phyloP scores from a whole-genome alignment of 129 eudicot genomes.

The Centaurea solstitialis region DNA sequence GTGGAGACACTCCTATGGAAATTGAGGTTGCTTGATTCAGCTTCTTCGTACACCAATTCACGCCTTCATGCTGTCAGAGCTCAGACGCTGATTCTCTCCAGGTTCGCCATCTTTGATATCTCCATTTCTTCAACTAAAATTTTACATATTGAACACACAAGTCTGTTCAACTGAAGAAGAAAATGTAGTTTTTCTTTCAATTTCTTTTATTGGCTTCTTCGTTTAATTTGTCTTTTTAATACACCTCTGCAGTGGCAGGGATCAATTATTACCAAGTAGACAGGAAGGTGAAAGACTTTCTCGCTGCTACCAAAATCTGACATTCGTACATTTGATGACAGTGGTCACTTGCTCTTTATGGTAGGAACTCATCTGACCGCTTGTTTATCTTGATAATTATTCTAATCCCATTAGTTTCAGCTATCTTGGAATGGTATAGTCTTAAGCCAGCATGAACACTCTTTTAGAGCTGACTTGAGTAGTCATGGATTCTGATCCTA shows the following conservation, averaged over 20 bases:
- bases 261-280: slow-evolving; percentile 65
- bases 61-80: slow-evolving; percentile 84
- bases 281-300: slow-evolving; percentile 65
- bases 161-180: background rate
- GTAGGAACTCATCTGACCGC: background rate
- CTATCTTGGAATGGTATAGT: background rate
- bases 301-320: slow-evolving; percentile 39
- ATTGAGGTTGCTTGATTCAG: slow-evolving; percentile 66
- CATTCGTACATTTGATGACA: slow-evolving; percentile 36
- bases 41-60: slow-evolving; percentile 68
- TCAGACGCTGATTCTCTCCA: slow-evolving; percentile 67
- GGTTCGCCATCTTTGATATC: slow-evolving; percentile 39
- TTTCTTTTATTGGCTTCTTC: background rate
- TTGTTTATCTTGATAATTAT: background rate
- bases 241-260: slow-evolving; percentile 56
- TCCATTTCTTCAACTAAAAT: background rate
- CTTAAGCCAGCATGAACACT: background rate
- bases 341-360: slow-evolving; percentile 24
- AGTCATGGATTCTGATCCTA: background rate
- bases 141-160: background rate
- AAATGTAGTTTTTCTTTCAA: no score
- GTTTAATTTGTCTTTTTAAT: background rate
- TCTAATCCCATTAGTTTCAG: background rate
- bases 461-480: background rate
- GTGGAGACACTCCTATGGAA: slow-evolving; percentile 70